A percentile compares a stretch with the other conserved stretches of the same genome.
These are phyloP conservation scores for Phytophthora pistaciae DNA, from an alignment of 352 stramenopile species.

Conservation along the genomic window DNA sequence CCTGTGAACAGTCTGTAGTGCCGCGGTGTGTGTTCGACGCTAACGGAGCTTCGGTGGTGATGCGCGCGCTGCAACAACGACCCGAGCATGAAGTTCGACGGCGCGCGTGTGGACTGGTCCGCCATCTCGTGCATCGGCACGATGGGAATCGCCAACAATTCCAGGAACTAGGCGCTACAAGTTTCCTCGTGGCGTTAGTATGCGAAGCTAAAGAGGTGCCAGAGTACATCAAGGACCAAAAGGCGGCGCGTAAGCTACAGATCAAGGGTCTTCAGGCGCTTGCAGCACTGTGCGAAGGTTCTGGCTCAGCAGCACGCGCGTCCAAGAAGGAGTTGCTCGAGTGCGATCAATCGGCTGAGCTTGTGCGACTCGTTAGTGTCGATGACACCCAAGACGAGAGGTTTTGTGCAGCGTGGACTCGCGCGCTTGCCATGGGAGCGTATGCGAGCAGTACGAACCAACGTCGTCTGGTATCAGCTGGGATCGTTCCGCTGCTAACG, in stretches of 20 bases:
- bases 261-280: slow-evolving; percentile 65
- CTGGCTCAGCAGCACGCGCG: slow-evolving; percentile 32
- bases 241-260: slow-evolving; percentile 38
- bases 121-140: slow-evolving; percentile 57
- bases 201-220: slow-evolving; percentile 6
- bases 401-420: slow-evolving; percentile 57
- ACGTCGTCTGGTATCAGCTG: slow-evolving; percentile 42
- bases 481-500: slow-evolving; percentile 50
- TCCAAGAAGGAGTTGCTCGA: slow-evolving; percentile 74
- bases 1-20: slow-evolving; percentile 39
- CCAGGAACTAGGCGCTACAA: slow-evolving; percentile 55
- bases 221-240: neutral
- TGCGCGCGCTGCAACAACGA: slow-evolving; percentile 51
- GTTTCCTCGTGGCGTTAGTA: slow-evolving; percentile 41
- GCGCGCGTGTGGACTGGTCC: slow-evolving; percentile 54
- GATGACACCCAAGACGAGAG: slow-evolving; percentile 31
- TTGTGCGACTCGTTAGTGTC: slow-evolving; percentile 43
- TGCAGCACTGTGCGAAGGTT: slow-evolving; percentile 53
- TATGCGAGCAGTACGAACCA: slow-evolving; percentile 62
- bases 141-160: slow-evolving; percentile 65
- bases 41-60: slow-evolving; percentile 50
- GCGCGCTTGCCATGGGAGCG: slow-evolving; percentile 51
- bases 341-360: slow-evolving; percentile 47
- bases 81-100: slow-evolving; percentile 29
- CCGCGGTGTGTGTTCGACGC: slow-evolving; percentile 47